These are phyloP conservation scores for Eucalyptus tenuipes DNA, from an alignment of 345 rosid genomes.

Conservation along the genomic window DNA sequence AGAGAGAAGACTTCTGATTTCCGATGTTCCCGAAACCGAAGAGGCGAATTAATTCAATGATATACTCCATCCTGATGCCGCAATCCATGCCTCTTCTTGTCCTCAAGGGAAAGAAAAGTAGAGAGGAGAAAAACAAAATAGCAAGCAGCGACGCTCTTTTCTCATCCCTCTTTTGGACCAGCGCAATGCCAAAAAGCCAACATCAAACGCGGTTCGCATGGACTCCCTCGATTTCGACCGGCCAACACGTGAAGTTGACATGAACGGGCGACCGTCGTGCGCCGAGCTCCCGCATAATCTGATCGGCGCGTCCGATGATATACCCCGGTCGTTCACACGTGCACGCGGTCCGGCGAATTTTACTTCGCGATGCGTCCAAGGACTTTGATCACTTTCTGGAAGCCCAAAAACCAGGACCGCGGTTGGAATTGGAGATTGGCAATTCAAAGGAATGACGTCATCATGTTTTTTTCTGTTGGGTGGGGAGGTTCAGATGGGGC, in stretches of 20 bases:
- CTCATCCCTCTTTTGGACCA: not conserved
- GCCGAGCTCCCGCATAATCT: accelerated
- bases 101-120: not conserved
- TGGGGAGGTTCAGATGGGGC: not conserved
- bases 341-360: not conserved
- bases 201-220: not conserved
- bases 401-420: not conserved
- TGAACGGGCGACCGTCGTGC: not conserved
- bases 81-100: not conserved
- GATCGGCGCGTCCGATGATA: not conserved
- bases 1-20: not conserved
- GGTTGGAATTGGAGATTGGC: not conserved
- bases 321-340: not conserved
- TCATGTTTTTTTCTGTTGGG: too few species aligned
- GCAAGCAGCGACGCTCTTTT: too few species aligned
- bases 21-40: not conserved
- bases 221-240: not conserved
- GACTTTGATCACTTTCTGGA: not conserved
- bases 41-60: not conserved
- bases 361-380: not conserved
- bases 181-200: not conserved
- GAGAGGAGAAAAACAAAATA: not conserved
- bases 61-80: not conserved
- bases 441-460: not conserved
- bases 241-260: not conserved